Conservation (phyloP, 2,329 filamentous ascomycete genomes). For the Hyphodiscus sp. region DNA sequence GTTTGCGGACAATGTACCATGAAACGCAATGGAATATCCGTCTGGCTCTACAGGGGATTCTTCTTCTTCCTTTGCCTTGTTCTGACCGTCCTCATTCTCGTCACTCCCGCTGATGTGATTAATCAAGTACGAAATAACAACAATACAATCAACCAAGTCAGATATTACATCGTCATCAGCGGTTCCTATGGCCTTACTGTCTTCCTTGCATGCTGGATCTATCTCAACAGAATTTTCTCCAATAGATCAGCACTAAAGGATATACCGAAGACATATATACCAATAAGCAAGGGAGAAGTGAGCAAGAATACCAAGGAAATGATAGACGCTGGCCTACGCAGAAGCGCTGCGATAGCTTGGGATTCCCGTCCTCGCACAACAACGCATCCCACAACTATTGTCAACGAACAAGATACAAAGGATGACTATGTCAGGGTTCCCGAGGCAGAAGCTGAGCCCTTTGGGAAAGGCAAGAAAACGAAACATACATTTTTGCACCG, state of each 20-base stretch:
- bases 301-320: conserved; percentile 67
- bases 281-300: conserved; percentile 79
- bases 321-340: conserved; percentile 63
- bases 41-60: conserved; percentile 72
- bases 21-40: conserved; percentile 45
- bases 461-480: conserved; percentile 5
- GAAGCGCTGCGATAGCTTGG: conserved; percentile 77
- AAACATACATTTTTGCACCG: conserved; percentile 5
- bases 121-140: conserved; percentile 62
- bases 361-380: conserved; percentile 63
- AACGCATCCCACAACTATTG: conserved; percentile 24
- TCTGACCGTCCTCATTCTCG: conserved; percentile 64
- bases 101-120: conserved; percentile 76
- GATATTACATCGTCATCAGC: conserved; percentile 77
- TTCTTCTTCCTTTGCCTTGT: conserved; percentile 73
- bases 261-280: conserved; percentile 83
- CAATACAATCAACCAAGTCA: conserved; percentile 38
- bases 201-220: conserved; percentile 66
- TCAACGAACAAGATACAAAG: conserved; percentile 26
- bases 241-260: conserved; percentile 71
- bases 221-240: conserved; percentile 78
- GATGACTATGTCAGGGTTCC: conserved; percentile 17
- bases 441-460: conserved; percentile 6
- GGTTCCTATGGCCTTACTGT: conserved; percentile 70
- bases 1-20: conserved; percentile 11